Evolutionary conservation across 441 rosid genomes (phyloP).

Genomic region (Jatropha podagrica): DNA sequence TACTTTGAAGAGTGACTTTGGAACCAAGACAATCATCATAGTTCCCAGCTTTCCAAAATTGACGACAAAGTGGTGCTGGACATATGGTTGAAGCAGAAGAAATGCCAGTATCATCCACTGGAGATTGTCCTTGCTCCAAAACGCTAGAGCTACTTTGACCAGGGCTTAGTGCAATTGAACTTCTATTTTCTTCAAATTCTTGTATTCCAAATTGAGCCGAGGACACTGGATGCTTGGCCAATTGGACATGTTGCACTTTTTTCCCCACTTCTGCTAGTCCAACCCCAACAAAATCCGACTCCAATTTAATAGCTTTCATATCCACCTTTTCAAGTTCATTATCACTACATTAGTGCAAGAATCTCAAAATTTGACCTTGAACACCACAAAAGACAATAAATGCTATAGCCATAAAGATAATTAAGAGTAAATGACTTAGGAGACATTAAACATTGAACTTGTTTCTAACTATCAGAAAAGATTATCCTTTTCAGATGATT

Average conservation of each 20-base stretch:
- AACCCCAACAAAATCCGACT: constrained; percentile 34
- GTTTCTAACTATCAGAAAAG: no score
- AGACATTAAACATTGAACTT: no score
- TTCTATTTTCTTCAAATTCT: constrained; percentile 59
- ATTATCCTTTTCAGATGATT: no score
- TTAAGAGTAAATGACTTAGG: not conserved
- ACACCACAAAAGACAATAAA: not conserved
- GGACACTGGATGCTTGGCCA: constrained; percentile 28
- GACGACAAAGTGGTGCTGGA: constrained; percentile 80
- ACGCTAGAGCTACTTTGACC: constrained; percentile 59
- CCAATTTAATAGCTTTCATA: constrained; percentile 50
- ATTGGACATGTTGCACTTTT: constrained; percentile 18
- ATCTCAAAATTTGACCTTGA: not conserved
- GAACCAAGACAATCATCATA: constrained; percentile 50
- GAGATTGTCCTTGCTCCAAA: constrained; percentile 73
- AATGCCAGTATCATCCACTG: constrained; percentile 64
- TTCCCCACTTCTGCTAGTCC: constrained; percentile 12
- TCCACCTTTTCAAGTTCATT: constrained; percentile 35
- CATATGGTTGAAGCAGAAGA: constrained; percentile 55
- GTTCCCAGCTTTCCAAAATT: constrained; percentile 92
- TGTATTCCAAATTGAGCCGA: constrained; percentile 33
- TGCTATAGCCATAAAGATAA: not conserved
- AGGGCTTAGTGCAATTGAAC: constrained; percentile 44
- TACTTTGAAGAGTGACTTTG: constrained; percentile 64
- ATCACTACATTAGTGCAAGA: not conserved